Evolutionary conservation across 176 grass and related monocot species (phyloP), one percentile per base, ranked within the genome.

Genomic region (Musa schizocarpa): DNA sequence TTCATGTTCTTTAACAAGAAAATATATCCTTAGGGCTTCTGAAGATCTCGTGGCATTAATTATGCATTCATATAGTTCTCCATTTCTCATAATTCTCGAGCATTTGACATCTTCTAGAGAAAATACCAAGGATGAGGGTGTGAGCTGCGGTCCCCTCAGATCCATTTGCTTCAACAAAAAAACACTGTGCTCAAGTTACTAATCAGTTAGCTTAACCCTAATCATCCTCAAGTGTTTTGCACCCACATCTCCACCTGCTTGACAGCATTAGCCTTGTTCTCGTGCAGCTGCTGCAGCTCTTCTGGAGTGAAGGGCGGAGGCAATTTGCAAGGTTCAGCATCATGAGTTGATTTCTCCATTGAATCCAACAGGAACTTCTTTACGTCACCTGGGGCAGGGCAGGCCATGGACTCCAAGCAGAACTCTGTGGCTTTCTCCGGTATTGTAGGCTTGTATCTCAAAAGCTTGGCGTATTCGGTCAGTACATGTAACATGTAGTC

Each of bases 401-500:
- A 93, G 8, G 86, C 94, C 80, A 93, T 9, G 27, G 86, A 58
- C 79, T 98, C 95, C 9, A 82, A 55, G 75, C 88, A 87, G 6
- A 93, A 65, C 78, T 93, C 86, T 0, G 71, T 89, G 16, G 95
- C 95, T 1, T 84, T 87, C 0, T 89, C 84, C 26, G 95, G 95
- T 56, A 91, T 73, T 25, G 78, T 81, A 63, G 95, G 95, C 75
- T 81, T 94, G 76, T 93, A 98, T 7, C 78, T 87, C 65, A 89
- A 83, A 53, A 98, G 82, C 6, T 52, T 58, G 7, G 95, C 88
- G 70, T 93, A 98, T 70, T 83, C 64, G 4, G 50, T 89, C 24
- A 98, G 55, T 81, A 87, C 77, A 76, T 98, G 95, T 57, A 98
- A 26, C 95, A 98, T 93, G 86, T 98, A 98, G 63, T 98, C 88